A percentile compares a stretch with the other conserved stretches of the same genome.
These are phyloP conservation scores for Ligustrum vulgare DNA, from an alignment of 257 asterid genomes.

Conservation along the genomic window DNA sequence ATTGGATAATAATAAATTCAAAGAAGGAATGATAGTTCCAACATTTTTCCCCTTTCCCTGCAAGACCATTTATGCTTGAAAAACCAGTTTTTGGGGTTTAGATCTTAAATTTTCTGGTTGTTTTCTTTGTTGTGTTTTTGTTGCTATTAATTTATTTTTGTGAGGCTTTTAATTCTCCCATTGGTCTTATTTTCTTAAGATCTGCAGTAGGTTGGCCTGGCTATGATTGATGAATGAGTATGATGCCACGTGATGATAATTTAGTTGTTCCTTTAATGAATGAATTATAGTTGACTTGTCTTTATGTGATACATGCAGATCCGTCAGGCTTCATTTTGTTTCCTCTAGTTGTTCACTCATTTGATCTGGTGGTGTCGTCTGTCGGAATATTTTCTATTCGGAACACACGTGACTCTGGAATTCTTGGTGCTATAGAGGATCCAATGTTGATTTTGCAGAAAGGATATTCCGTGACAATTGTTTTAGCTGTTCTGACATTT, in stretches of 20 bases:
- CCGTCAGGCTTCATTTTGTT: slow-evolving; percentile 97
- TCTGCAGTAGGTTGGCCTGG: slow-evolving; percentile 7
- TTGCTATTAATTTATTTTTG: slow-evolving; percentile 7
- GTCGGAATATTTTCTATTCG: slow-evolving; percentile 89
- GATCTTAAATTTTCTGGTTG: background rate
- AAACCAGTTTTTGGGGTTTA: background rate
- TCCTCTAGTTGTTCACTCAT: slow-evolving; percentile 98
- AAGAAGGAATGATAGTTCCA: background rate
- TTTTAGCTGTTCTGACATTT: slow-evolving; percentile 88
- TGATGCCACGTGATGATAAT: background rate
- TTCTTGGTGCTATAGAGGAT: slow-evolving; percentile 74
- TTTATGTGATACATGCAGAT: slow-evolving; percentile 60
- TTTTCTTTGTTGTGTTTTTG: slow-evolving; percentile 1
- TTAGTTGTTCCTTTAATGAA: slow-evolving; percentile 13
- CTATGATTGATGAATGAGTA: background rate
- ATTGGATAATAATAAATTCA: background rate
- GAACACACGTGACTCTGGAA: slow-evolving; percentile 68
- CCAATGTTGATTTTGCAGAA: slow-evolving; percentile 93
- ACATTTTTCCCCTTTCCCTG: background rate
- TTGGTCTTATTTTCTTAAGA: slow-evolving; percentile 13
- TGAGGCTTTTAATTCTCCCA: background rate
- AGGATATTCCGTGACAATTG: slow-evolving; percentile 87
- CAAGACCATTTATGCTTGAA: background rate
- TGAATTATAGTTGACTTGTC: slow-evolving; percentile 3
- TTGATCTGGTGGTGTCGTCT: slow-evolving; percentile 92